Evolutionary conservation across 2,329 filamentous ascomycete genomes (phyloP).

Genomic region (Lachnellula cervina): DNA sequence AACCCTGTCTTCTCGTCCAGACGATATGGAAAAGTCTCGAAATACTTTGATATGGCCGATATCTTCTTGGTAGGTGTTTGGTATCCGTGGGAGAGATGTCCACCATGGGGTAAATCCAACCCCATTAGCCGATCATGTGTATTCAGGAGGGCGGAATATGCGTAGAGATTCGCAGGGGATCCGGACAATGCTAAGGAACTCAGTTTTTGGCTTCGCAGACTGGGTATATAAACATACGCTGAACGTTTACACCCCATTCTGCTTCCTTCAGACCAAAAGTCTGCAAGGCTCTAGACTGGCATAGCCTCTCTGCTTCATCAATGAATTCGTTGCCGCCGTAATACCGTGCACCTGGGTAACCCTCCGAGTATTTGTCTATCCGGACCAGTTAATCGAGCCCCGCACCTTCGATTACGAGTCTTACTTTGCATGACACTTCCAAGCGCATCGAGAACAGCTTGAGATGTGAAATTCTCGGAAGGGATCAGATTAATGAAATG

Average conservation of each 20-base stretch:
- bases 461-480: slow-evolving; percentile 92
- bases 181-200: slow-evolving; percentile 34
- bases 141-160: slow-evolving; percentile 89
- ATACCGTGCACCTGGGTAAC: slow-evolving; percentile 92
- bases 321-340: slow-evolving; percentile 98
- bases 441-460: slow-evolving; percentile 84
- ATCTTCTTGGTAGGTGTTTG: slow-evolving; percentile 93
- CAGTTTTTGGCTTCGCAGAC: slow-evolving; percentile 10
- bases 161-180: slow-evolving; percentile 69
- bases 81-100: slow-evolving; percentile 94
- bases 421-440: slow-evolving; percentile 93
- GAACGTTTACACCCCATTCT: slow-evolving; percentile 96
- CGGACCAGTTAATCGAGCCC: slow-evolving; percentile 34
- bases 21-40: slow-evolving; percentile 94
- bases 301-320: slow-evolving; percentile 81
- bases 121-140: slow-evolving; percentile 96
- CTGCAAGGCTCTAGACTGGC: slow-evolving; percentile 84
- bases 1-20: slow-evolving; percentile 84
- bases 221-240: slow-evolving; percentile 50
- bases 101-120: slow-evolving; percentile 91
- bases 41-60: slow-evolving; percentile 98
- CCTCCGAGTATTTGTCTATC: slow-evolving; percentile 94
- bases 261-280: slow-evolving; percentile 77
- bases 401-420: slow-evolving; percentile 31
- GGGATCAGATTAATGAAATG: slow-evolving; percentile 98